Evolutionary conservation across 2,329 filamentous ascomycete genomes (phyloP), one percentile per base, ranked within the genome.

Genomic region (Pseudocercospora macadamiae): DNA sequence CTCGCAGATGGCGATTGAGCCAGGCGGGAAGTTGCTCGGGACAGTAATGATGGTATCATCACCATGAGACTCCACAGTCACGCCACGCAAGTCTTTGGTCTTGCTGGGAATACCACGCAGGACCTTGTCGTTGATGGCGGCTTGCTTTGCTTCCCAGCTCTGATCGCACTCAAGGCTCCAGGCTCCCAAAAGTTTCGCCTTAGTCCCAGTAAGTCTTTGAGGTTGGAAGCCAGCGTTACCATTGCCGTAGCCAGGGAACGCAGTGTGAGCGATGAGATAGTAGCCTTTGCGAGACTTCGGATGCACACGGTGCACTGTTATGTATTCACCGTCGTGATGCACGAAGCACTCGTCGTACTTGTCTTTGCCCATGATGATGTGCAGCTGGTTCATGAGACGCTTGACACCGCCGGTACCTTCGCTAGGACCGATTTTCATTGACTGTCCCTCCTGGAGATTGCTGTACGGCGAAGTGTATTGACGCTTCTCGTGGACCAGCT

Each of bases 331-430:
- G 64, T 97, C 93, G 72, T 99, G 95, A 71, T 99, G 93, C 54
- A 99, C 91, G 70, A 97, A 93, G 6, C 92, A 96, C 75, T 99
- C 95, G 56, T 93, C 89, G 71, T 96, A 99, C 18, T 89, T 90
- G 64, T 97, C 91, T 71, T 92, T 90, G 63, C 95, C 95, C 95
- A 99, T 97, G 63, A 93, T 83, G 6, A 88, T 92, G 74, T 99
- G 96, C 51, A 99, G 93, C 70, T 93, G 87, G 74, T 99, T 99
- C 61, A 99, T 81, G 8, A 97, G 82, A 73, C 93, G 96, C 81
- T 96, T 96, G 71, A 97, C 83, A 26, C 89, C 87, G 34, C 90
- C 93, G 66, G 97, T 97, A 8, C 95, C 95, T 66, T 89, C 86
- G n/a, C 86, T 86, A 59, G 86, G 84, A 25, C 89, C 86, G 39